Conservation (phyloP, 2,329 filamentous ascomycete species). For the Cytospora chrysosperma region DNA sequence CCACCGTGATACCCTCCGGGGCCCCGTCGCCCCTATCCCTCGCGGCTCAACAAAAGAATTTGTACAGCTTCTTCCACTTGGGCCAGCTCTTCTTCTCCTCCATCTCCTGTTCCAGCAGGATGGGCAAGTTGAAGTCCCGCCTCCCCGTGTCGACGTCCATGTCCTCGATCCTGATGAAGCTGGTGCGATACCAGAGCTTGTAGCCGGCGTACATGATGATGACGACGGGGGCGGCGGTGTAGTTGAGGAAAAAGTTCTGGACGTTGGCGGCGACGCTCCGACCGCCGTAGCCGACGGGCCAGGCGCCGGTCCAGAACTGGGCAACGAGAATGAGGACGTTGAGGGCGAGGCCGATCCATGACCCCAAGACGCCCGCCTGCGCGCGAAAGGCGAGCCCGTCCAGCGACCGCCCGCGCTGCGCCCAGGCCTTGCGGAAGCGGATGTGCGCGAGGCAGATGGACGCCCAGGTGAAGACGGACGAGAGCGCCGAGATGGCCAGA, state of each 20-base stretch:
- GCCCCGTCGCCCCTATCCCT: no score
- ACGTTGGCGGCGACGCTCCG: conserved; percentile 48
- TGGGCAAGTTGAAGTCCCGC: conserved; percentile 77
- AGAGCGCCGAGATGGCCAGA: conserved; percentile 69
- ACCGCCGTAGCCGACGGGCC: conserved; percentile 60
- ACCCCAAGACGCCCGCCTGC: conserved; percentile 76
- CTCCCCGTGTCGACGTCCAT: conserved; percentile 89
- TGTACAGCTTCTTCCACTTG: conserved; percentile 73
- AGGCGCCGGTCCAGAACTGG: conserved; percentile 86
- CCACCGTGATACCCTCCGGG: neutral
- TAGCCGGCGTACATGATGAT: conserved; percentile 68
- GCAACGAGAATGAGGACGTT: conserved; percentile 75
- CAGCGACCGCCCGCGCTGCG: conserved; percentile 63
- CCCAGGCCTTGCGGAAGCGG: conserved; percentile 84
- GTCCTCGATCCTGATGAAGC: conserved; percentile 63
- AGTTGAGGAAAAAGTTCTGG: conserved; percentile 71
- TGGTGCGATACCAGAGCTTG: conserved; percentile 72
- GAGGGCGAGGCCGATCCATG: conserved; percentile 74
- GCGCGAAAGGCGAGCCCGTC: conserved; percentile 78
- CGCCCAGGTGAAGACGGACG: conserved; percentile 75
- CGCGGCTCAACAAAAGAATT: conserved; percentile 65
- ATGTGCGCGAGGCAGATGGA: conserved; percentile 91
- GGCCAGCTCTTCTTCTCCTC: conserved; percentile 74
- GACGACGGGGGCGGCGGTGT: conserved; percentile 69
- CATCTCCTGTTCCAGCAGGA: conserved; percentile 75